Conservation (phyloP, 1,284 basidiomycete genomes). For the Trichosporon sp. region DNA sequence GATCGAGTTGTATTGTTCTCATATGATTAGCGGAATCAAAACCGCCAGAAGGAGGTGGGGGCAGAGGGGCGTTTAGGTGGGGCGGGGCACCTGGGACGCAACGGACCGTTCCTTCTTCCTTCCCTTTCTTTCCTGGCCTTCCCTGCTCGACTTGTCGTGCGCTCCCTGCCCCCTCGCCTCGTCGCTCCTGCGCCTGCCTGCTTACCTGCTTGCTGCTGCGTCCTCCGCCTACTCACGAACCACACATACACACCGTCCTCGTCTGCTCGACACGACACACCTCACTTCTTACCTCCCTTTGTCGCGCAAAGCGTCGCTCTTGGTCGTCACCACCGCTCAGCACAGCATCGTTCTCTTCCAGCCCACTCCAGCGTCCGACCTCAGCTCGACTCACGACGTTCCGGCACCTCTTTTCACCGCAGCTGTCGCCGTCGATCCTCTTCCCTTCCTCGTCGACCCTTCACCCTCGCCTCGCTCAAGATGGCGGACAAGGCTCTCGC, state of each 20-base stretch:
- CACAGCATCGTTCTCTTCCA: neutral
- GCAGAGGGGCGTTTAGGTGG: neutral
- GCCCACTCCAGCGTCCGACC: neutral
- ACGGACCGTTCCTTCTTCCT: slow-evolving; percentile 1
- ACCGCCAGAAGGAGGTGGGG: neutral
- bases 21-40: neutral
- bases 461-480: neutral
- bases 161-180: neutral
- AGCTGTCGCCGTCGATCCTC: neutral
- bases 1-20: too few species aligned
- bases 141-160: neutral
- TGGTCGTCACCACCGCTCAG: neutral
- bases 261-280: neutral
- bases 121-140: neutral
- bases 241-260: neutral
- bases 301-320: neutral
- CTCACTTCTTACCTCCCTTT: neutral
- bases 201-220: too few species aligned
- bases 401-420: neutral
- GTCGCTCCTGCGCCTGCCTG: neutral
- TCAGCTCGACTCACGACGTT: neutral
- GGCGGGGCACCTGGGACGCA: neutral
- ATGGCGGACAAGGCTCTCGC: neutral
- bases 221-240: neutral
- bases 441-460: neutral